Evolutionary conservation across 2,329 filamentous ascomycete species (phyloP), one percentile per base, ranked within the genome.

Genomic region (Cercospora beticola): DNA sequence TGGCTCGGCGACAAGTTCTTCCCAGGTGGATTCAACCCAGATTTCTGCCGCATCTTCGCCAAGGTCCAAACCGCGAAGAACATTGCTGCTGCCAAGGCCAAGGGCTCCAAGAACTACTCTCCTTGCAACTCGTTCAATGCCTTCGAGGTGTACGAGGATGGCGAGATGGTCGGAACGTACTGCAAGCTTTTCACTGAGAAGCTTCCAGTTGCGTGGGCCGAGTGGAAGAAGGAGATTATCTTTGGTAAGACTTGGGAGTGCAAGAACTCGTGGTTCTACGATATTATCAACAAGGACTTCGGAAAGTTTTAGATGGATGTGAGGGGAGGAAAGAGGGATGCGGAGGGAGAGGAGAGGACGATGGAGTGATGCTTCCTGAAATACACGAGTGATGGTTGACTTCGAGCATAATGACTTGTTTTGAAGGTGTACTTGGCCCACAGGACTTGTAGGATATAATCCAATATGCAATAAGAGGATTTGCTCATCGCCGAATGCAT

Each of bases 41-140:
- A 73, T 31, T 58, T 74, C 68, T 78, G 77, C 73, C 68, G 67
- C 40, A 64, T 72, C 67, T 71, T 63, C 61, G 40, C 61, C 26
- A 63, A 63, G 30, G 61, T 63, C 18, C 61, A 63, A 14, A 54
- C 43, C n/a, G 43, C 43, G 9, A 63, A 63, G 61, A 63, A 63
- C 46, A 63, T 63, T n/a, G 61, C 61, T 18, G 61, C 40, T 6
- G 61, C 61, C 43, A 63, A 71, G 49, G 70, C 71, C 10, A 46
- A 71, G 26, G 54, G 61, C 10, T 54, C 72, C 64, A 68, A 71
- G 4, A 70, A 63, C 52, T 68, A 54, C 64, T 75, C 72, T 62
- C 71, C 68, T 31, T 74, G 70, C 72, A 75, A 77, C 64, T 74
- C 74, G 66, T 75, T 77, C 72, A 78, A 77, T 64, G 73, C 76